Percentiles rank a stretch among this genome's conserved stretches.
These are phyloP conservation scores for Amylostereum areolatum DNA, from an alignment of 1,284 basidiomycete species.

Conservation along the genomic window DNA sequence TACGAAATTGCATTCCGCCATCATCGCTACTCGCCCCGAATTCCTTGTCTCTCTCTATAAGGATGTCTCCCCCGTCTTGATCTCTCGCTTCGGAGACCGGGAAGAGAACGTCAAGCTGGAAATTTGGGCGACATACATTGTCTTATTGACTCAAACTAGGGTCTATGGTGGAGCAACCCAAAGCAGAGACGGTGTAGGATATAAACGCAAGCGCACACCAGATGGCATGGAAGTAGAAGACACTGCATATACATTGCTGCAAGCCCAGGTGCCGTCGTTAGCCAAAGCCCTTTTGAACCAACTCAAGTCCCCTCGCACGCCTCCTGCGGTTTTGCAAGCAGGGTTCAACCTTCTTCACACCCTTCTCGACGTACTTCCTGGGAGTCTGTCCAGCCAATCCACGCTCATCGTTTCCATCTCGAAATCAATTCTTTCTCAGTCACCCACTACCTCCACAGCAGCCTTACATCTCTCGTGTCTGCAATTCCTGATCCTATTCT, in stretches of 20 bases:
- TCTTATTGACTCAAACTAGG: constrained; percentile 79
- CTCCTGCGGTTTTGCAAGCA: constrained; percentile 76
- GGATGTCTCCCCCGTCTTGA: constrained; percentile 81
- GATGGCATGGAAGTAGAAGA: constrained; percentile 77
- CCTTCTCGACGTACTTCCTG: constrained; percentile 76
- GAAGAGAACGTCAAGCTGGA: constrained; percentile 96
- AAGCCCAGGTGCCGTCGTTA: constrained; percentile 69
- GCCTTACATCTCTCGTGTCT: constrained; percentile 76
- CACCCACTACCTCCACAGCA: constrained; percentile 64
- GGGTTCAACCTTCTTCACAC: constrained; percentile 78
- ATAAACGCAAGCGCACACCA: constrained; percentile 75
- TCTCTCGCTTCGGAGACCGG: constrained; percentile 88
- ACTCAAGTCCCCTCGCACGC: constrained; percentile 74
- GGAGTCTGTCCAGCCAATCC: constrained; percentile 74
- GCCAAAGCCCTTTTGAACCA: constrained; percentile 83
- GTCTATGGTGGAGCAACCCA: constrained; percentile 61
- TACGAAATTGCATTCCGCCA: constrained; percentile 81
- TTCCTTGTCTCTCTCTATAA: constrained; percentile 76
- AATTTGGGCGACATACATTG: constrained; percentile 82
- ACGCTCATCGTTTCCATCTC: constrained; percentile 54
- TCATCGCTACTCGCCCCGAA: constrained; percentile 87
- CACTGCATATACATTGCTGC: constrained; percentile 66
- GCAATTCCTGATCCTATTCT: constrained; percentile 81
- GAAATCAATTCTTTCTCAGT: constrained; percentile 56
- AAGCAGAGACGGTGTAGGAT: constrained; percentile 47